Evolutionary conservation across 441 rosid species (phyloP), one percentile per base, ranked within the genome.

Genomic region (Eutrema salsugineum): DNA sequence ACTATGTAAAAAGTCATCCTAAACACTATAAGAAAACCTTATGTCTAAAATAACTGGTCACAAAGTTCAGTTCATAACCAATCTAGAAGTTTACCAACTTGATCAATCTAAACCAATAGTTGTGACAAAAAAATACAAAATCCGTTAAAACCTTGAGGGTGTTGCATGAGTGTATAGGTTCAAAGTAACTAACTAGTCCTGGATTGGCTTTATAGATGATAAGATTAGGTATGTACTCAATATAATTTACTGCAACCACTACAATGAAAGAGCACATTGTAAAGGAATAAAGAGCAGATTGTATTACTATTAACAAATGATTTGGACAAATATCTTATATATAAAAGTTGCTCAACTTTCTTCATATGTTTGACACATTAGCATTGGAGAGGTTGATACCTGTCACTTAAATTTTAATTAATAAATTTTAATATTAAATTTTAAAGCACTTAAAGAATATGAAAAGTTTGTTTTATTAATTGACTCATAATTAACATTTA

Each of bases 231-330:
- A 11, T 47, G 16, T 47, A 58, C 36, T 38, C n/a, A n/a, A n/a
- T n/a, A n/a, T 44, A 69, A 69, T 48, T 24, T 58, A 47, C 20
- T 36, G 30, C 40, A 58, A 69, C 66, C 35, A 69, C 49, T 36
- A 36, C 40, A 69, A 28, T 11, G 30, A 47, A 32, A 36, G 50
- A 36, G 20, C 16, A 16, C 19, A 16, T 22, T 47, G 43, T 53
- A n/a, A n/a, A n/a, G n/a, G n/a, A n/a, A n/a, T n/a, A 47, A 32
- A 36, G 50, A 36, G 20, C 16, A 16, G n/a, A 16, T 22, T 47
- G 43, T 53, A n/a, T n/a, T n/a, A n/a, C n/a, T n/a, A 46, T 4
- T 20, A 43, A 22, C 63, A 32, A 30, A 40, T 28, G 39, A 4
- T 30, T 20, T 43, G 63, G 71, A 42, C 20, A 28, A 28, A 30